Evolutionary conservation across 1,284 basidiomycete species (phyloP).

Genomic region (Exobasidium cylindrosporum): DNA sequence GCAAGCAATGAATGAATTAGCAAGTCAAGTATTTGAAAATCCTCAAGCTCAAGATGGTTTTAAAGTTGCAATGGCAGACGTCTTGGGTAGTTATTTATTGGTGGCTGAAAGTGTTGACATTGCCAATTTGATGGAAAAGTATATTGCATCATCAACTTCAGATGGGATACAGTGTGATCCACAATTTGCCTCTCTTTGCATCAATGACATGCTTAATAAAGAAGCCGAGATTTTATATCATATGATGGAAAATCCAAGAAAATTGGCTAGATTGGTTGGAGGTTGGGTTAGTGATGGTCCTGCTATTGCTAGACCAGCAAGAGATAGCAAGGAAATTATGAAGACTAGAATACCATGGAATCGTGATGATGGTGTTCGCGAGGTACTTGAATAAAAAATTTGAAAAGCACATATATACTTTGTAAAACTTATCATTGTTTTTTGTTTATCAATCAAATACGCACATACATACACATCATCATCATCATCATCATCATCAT

Average conservation of each 20-base stretch:
- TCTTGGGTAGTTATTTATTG: conserved; percentile 67
- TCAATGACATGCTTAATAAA: conserved; percentile 61
- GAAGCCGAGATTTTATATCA: conserved; percentile 62
- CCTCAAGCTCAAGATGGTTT: conserved; percentile 16
- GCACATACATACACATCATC: too few relatives aligned
- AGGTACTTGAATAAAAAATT: conserved; percentile 5
- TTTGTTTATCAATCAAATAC: too few relatives aligned
- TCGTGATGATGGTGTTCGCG: conserved; percentile 33
- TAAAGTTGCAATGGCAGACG: conserved; percentile 65
- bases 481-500: too few relatives aligned
- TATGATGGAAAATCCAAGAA: conserved; percentile 67
- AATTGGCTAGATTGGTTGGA: conserved; percentile 70
- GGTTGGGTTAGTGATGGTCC: conserved; percentile 71
- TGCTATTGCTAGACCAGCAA: conserved; percentile 73
- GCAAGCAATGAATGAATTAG: not conserved
- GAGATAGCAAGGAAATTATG: conserved; percentile 77
- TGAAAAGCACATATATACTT: not conserved
- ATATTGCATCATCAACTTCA: conserved; percentile 62
- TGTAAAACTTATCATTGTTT: too few relatives aligned
- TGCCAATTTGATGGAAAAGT: conserved; percentile 63
- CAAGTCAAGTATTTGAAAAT: not conserved
- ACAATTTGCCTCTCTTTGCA: conserved; percentile 59
- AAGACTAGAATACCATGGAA: conserved; percentile 57
- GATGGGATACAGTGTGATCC: conserved; percentile 67
- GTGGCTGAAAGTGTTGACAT: conserved; percentile 55